These are phyloP conservation scores for Wickerhamiella alocasiicola DNA, from an alignment of 805 yeast species.

Conservation along the genomic window DNA sequence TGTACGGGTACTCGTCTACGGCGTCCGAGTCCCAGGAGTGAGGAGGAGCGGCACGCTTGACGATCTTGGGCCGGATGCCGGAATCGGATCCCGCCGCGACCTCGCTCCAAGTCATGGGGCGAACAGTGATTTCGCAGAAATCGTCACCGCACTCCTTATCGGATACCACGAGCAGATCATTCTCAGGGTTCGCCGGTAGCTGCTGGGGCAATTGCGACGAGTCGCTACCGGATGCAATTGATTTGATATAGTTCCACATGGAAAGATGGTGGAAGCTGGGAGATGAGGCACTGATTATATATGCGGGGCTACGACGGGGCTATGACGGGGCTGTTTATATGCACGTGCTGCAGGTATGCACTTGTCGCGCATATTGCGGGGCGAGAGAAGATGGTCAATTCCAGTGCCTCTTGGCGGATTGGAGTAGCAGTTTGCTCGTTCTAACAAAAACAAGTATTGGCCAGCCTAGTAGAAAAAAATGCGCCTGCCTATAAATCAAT, in stretches of 20 bases:
- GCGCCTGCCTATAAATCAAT: too few species aligned
- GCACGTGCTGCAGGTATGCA: too few species aligned
- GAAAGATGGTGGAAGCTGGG: neutral
- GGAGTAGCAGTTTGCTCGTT: too few species aligned
- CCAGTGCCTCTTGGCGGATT: too few species aligned
- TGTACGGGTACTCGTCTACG: neutral
- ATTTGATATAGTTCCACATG: conserved; percentile 4
- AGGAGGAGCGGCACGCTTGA: conserved; percentile 1
- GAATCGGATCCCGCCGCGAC: conserved; percentile 28
- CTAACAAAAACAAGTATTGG: too few species aligned
- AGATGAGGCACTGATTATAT: conserved; percentile 1
- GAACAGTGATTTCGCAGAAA: conserved; percentile 35
- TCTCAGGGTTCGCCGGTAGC: conserved; percentile 1
- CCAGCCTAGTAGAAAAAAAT: too few species aligned
- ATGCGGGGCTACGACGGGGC: conserved; percentile 1
- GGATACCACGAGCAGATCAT: conserved; percentile 15
- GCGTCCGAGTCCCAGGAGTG: conserved; percentile 1
- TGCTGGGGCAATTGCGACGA: neutral
- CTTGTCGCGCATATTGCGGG: too few species aligned
- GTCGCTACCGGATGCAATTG: neutral
- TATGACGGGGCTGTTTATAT: too few species aligned
- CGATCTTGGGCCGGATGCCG: neutral
- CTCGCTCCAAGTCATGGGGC: conserved; percentile 43
- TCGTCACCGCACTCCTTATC: conserved; percentile 26
- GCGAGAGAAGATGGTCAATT: too few species aligned